Percentiles rank a stretch among this genome's conserved stretches.
phyloP scores from a whole-genome alignment of 2,329 filamentous ascomycete species.

The Zymoseptoria brevis region DNA sequence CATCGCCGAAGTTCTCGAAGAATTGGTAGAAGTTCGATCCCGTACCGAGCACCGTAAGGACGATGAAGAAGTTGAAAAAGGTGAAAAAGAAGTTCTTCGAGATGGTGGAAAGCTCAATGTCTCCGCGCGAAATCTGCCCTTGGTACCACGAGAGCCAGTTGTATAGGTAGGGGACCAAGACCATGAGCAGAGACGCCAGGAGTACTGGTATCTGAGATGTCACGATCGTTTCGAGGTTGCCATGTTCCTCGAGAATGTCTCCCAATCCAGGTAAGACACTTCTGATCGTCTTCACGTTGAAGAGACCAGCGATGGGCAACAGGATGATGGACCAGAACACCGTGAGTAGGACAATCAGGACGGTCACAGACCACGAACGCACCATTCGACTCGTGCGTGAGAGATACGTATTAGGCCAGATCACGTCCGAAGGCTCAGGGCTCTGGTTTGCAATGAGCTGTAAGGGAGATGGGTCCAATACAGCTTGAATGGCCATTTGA shows the following conservation, averaged over 20 bases:
- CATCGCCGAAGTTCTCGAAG: slow-evolving; percentile 57
- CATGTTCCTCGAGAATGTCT: slow-evolving; percentile 57
- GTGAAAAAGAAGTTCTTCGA: slow-evolving; percentile 98
- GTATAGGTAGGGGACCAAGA: slow-evolving; percentile 88
- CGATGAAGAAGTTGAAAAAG: slow-evolving; percentile 97
- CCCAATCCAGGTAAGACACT: slow-evolving; percentile 65
- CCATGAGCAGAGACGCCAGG: slow-evolving; percentile 76
- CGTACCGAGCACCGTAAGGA: slow-evolving; percentile 83
- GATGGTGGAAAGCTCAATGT: slow-evolving; percentile 88
- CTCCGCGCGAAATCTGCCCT: slow-evolving; percentile 89
- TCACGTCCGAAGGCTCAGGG: slow-evolving; percentile 82
- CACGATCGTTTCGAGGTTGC: slow-evolving; percentile 65
- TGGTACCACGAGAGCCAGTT: slow-evolving; percentile 85
- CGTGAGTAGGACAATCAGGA: slow-evolving; percentile 73
- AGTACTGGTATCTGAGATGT: slow-evolving; percentile 82
- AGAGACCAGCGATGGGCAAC: slow-evolving; percentile 65
- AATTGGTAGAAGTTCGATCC: slow-evolving; percentile 59
- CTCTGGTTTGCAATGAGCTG: slow-evolving; percentile 78
- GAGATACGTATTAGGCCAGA: slow-evolving; percentile 90
- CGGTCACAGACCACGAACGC: slow-evolving; percentile 74
- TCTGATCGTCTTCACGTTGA: slow-evolving; percentile 74
- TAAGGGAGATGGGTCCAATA: slow-evolving; percentile 82
- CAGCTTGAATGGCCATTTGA: slow-evolving; percentile 93
- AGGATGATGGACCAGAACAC: slow-evolving; percentile 83
- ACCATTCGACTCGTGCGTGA: slow-evolving; percentile 64